These are phyloP conservation scores for Durusdinium trenchii DNA, from an alignment of 73 alveolate genomes.

Conservation along the genomic window DNA sequence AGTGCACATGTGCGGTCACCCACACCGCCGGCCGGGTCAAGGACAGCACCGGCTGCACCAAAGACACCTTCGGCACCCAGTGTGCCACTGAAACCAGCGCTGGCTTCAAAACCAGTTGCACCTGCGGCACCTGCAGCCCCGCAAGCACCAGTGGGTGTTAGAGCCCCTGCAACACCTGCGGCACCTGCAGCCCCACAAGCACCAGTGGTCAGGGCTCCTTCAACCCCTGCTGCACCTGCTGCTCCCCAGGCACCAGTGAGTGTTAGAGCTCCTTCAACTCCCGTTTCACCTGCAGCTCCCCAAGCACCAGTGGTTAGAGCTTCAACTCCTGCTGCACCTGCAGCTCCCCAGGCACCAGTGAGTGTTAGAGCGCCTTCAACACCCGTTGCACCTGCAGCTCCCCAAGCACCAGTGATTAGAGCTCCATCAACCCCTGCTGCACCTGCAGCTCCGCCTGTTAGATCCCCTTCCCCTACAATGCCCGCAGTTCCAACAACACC, in stretches of 20 bases:
- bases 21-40: slow-evolving; percentile 24
- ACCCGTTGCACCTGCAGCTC: background rate
- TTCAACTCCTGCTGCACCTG: slow-evolving; percentile 11
- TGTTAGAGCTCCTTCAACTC: background rate
- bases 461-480: background rate
- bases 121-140: slow-evolving; percentile 31
- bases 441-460: background rate
- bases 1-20: background rate
- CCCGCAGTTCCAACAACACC: slow-evolving; percentile 15
- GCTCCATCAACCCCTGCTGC: background rate
- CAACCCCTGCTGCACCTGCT: background rate
- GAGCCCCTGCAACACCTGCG: background rate
- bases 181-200: background rate
- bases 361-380: background rate
- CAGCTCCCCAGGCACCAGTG: background rate
- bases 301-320: background rate
- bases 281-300: background rate
- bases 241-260: background rate
- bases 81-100: background rate
- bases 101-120: background rate
- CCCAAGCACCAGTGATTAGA: background rate
- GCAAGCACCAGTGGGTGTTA: background rate
- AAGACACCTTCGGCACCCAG: background rate
- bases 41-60: slow-evolving; percentile 1
- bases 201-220: background rate